Evolutionary conservation across 331 rosid genomes (phyloP).

Genomic region (Rosa hybrid): DNA sequence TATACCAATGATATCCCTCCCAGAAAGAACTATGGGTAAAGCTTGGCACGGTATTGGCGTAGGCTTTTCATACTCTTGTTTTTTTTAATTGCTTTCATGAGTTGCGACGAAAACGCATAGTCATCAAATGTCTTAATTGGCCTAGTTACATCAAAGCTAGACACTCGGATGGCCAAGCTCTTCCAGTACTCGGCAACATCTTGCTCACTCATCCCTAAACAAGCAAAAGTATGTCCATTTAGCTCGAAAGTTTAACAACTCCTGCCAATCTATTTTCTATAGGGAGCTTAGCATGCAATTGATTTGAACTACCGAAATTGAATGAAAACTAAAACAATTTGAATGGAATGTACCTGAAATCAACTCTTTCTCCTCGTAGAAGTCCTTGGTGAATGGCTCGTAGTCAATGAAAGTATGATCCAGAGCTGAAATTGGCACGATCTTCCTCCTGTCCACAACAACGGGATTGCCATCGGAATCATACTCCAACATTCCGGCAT

Average conservation of each 20-base stretch:
- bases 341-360: slow-evolving; percentile 59
- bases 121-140: slow-evolving; percentile 85
- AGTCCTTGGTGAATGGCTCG: slow-evolving; percentile 81
- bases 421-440: slow-evolving; percentile 82
- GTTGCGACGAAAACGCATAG: slow-evolving; percentile 68
- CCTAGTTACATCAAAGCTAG: slow-evolving; percentile 90
- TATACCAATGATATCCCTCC: slow-evolving; percentile 92
- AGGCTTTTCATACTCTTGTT: slow-evolving; percentile 90
- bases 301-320: neutral
- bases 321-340: neutral
- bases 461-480: slow-evolving; percentile 91
- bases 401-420: slow-evolving; percentile 86
- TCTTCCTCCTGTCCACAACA: slow-evolving; percentile 75
- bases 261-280: neutral
- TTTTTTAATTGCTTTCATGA: slow-evolving; percentile 77
- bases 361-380: slow-evolving; percentile 81
- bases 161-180: slow-evolving; percentile 86
- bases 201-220: slow-evolving; percentile 82
- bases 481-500: slow-evolving; percentile 91
- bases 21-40: slow-evolving; percentile 81
- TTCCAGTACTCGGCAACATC: slow-evolving; percentile 71
- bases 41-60: slow-evolving; percentile 92
- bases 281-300: neutral
- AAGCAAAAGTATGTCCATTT: neutral
- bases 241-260: neutral